Evolutionary conservation across 805 yeast species (phyloP).

Genomic region (Brettanomyces nanus): DNA sequence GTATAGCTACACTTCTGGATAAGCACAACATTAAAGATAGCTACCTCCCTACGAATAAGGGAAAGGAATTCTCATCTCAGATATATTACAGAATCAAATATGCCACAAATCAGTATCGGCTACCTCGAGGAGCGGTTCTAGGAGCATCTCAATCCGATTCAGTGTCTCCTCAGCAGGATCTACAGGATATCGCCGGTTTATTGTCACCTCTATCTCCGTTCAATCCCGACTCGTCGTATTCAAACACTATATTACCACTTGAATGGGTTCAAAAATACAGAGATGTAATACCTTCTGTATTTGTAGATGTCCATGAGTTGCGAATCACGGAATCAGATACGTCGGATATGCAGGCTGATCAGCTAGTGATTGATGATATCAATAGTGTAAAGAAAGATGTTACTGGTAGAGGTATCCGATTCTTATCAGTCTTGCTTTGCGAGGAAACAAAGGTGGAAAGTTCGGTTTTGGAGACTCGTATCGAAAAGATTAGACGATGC

Average conservation of each 20-base stretch:
- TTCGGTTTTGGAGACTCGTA: constrained; percentile 29
- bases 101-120: constrained; percentile 18
- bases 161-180: not conserved
- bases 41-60: constrained; percentile 13
- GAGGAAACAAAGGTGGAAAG: constrained; percentile 18
- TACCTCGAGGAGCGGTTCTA: not conserved
- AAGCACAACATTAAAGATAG: constrained; percentile 19
- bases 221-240: constrained; percentile 31
- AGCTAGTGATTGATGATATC: constrained; percentile 26
- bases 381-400: constrained; percentile 26
- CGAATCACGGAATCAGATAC: constrained; percentile 7
- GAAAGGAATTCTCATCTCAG: constrained; percentile 10
- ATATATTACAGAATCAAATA: constrained; percentile 23
- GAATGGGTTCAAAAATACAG: constrained; percentile 50
- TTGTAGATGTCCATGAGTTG: constrained; percentile 36
- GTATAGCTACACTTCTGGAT: constrained; percentile 16
- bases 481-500: constrained; percentile 28
- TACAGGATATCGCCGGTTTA: no score
- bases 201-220: constrained; percentile 35
- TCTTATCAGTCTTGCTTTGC: constrained; percentile 29
- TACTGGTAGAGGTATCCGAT: constrained; percentile 23
- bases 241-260: constrained; percentile 33
- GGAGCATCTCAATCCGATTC: constrained; percentile 1
- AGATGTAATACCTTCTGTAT: constrained; percentile 38
- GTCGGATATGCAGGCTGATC: constrained; percentile 20